Evolutionary conservation across 441 rosid species (phyloP), one percentile per base, ranked within the genome.

Genomic region (Dalechampia spathulata): DNA sequence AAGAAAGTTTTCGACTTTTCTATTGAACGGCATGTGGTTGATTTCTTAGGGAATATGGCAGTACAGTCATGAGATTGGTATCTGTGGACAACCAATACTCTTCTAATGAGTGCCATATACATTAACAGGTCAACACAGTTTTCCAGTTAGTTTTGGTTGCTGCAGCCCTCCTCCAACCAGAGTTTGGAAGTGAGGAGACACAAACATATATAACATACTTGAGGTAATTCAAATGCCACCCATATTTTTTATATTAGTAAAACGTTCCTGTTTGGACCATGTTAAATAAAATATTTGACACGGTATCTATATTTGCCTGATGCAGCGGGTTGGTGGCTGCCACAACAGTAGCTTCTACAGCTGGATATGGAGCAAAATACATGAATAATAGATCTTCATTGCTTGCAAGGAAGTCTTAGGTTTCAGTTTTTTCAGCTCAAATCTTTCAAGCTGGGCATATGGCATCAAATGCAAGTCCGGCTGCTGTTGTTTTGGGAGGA

Each of bases 111-210:
- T 15, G 23, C 37, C 36, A 25, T 21, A 17, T n/a, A 23, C 6
- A 32, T 64, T 57, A 10, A 49, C 82, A 86, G 98, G 91, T 92
- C 25, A 92, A 92, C 72, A 92, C 98, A 10, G 96, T 92, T 65
- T 72, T 92, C 80, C 96, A 89, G 63, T 63, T 92, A 73, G 74
- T 74, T 52, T 76, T 92, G 63, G 95, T 92, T 28, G 92, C 96
- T 16, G 87, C 78, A 2, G 96, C 97, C 25, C 74, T 89, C 25
- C 83, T 88, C 49, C 97, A 92, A 57, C 94, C 94, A 2, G 92
- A 86, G 52, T 81, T 77, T 55, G 97, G 95, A 67, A 81, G 74
- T 15, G 43, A 47, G 39, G 90, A 81, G 54, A 86, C 94, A 22
- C 87, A 68, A 55, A 44, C 79, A 38, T 83, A 75, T 65, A 78